Base-by-base conservation (phyloP, 2,329 filamentous ascomycete genomes). In the Erysiphe neolycopersici region DNA sequence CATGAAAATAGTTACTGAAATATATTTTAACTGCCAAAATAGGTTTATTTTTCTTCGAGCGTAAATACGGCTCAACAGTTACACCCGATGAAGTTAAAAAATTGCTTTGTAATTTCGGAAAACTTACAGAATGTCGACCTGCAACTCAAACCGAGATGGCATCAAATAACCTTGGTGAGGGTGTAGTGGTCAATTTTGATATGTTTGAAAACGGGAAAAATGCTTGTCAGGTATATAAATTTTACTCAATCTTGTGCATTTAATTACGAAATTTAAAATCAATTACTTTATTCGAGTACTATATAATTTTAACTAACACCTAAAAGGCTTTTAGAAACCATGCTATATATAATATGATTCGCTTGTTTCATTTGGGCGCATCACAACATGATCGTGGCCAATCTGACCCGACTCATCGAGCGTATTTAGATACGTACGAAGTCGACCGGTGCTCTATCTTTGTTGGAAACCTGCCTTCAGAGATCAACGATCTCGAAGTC, bases 1-100 rank as follows among this genome's bases (percentile, higher is more conserved):
- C 19, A 5, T 17, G 4, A 17, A 38, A 13, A 16, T 13, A 19
- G n/a, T 40, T 16, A 4, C 13, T 32, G 13, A 32, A 31, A 8
- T 16, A 12, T 19, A 16, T 11, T 17, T 5, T 18, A n/a, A 19
- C 13, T n/a, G 2, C 26, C 5, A n/a, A 32, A 14, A 26, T 38
- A 73, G 68, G 66, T 5, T 59, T 60, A 4, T 72, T 66, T 48
- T 57, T 67, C 13, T 59, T 73, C 17, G 64, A 61, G 48, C 58
- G 56, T 31, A 56, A 57, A 32, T 50, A 61, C 39, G 61, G 61
- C 3, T 45, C 52, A 9, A 45, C 51, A 0, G 60, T 67, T 43
- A 59, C 58, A 8, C 45, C 60, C 4, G 52, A 60, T 0, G 68
- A 73, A 46, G 69, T 62, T 8, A 50, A 55, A 3, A 48, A 52